Conservation (phyloP, 2,329 filamentous ascomycete species). For the Plenodomus biglobosus region DNA sequence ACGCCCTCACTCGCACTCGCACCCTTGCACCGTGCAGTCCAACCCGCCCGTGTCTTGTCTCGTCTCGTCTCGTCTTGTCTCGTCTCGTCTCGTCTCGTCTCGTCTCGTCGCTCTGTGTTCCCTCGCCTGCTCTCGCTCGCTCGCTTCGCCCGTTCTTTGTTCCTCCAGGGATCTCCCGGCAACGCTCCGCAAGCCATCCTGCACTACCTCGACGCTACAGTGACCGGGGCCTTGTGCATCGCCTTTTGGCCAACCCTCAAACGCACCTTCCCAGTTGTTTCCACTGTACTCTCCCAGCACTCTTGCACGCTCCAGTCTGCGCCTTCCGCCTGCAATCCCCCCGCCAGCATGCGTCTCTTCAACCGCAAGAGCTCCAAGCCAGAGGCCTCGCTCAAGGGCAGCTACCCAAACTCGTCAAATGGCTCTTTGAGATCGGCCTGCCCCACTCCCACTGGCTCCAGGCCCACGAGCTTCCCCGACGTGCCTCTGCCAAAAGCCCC, state of each 20-base stretch:
- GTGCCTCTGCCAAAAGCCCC: conserved; percentile 81
- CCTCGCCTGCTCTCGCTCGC: neutral
- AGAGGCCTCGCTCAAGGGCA: conserved; percentile 35
- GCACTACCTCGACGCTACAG: conserved; percentile 14
- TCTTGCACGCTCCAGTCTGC: conserved; percentile 4
- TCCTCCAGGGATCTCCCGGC: conserved; percentile 22
- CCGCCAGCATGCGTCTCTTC: conserved; percentile 55
- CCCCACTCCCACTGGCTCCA: conserved; percentile 47
- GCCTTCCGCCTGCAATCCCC: conserved; percentile 4
- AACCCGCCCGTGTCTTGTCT: too few species aligned
- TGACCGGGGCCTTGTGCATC: conserved; percentile 10
- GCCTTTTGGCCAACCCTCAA: conserved; percentile 10
- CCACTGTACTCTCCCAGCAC: neutral
- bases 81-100: too few species aligned
- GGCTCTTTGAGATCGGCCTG: conserved; percentile 54
- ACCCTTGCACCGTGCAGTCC: too few species aligned
- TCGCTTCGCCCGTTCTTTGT: conserved; percentile 19
- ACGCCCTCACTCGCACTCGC: too few species aligned
- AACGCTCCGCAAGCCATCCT: conserved; percentile 23
- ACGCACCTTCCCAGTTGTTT: conserved; percentile 1
- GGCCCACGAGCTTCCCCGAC: conserved; percentile 62
- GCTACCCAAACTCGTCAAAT: conserved; percentile 49
- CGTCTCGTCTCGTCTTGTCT: too few species aligned
- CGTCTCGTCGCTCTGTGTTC: too few species aligned
- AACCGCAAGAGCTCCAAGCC: conserved; percentile 52